Conservation (phyloP, 2,329 filamentous ascomycete genomes). For the Botrytis hyacinthi region DNA sequence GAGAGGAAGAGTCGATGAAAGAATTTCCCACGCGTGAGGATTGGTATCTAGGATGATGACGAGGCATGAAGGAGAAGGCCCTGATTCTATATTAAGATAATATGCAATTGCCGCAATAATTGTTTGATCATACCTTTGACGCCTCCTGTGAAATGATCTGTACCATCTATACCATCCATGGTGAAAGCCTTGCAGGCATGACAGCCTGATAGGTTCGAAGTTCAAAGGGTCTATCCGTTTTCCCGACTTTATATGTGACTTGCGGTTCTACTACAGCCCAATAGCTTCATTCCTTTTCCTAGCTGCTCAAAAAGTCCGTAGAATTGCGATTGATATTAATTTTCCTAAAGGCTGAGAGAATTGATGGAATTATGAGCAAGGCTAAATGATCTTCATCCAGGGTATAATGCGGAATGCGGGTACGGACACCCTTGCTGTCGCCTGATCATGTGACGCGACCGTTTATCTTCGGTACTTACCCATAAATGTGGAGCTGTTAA, state of each 20-base stretch:
- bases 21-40: conserved; percentile 84
- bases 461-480: not conserved
- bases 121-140: conserved; percentile 44
- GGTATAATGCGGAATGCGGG: not conserved
- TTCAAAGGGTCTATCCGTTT: not conserved
- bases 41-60: conserved; percentile 95
- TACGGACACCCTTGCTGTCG: not conserved
- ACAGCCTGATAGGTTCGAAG: conserved; percentile 11
- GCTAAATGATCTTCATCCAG: conserved; percentile 12
- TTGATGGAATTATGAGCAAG: not conserved
- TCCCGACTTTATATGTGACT: not conserved
- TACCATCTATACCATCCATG: conserved; percentile 67
- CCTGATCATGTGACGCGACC: conserved; percentile 8
- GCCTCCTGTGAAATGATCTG: conserved; percentile 51
- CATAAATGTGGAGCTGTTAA: conserved; percentile 9
- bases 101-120: not conserved
- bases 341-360: not conserved
- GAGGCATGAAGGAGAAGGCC: conserved; percentile 74
- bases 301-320: not conserved
- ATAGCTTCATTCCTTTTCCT: not conserved
- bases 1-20: conserved; percentile 72
- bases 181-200: conserved; percentile 34
- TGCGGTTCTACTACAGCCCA: not conserved
- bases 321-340: not conserved
- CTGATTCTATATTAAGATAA: conserved; percentile 34